Evolutionary conservation across 1,284 basidiomycete species (phyloP).

Genomic region (Coniophora puteana): DNA sequence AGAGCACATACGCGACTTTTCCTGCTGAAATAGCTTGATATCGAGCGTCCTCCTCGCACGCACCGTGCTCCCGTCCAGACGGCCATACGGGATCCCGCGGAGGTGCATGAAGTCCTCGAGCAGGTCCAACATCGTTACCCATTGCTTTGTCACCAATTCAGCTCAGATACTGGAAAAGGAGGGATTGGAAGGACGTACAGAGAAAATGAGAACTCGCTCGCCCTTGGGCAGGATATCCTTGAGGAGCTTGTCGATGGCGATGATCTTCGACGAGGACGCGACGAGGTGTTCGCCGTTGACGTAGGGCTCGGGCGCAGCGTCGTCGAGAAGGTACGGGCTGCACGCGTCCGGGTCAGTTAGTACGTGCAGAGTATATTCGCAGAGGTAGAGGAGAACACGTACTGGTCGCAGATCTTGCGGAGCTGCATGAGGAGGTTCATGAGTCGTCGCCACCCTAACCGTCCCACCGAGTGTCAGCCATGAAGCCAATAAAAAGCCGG

Average conservation of each 20-base stretch:
- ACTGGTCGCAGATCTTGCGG: constrained; percentile 56
- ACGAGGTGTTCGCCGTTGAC: constrained; percentile 53
- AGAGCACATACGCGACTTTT: constrained; percentile 40
- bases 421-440: constrained; percentile 61
- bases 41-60: constrained; percentile 52
- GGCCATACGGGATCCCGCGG: constrained; percentile 70
- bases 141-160: constrained; percentile 37
- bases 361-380: background rate
- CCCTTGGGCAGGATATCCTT: constrained; percentile 73
- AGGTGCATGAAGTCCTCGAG: constrained; percentile 81
- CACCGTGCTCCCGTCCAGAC: constrained; percentile 66
- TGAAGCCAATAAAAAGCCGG: background rate
- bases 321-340: constrained; percentile 50
- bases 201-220: constrained; percentile 83
- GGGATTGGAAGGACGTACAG: constrained; percentile 42
- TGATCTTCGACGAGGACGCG: constrained; percentile 64
- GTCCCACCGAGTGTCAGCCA: constrained; percentile 5
- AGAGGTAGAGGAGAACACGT: constrained; percentile 14
- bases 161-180: background rate
- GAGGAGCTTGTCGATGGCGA: constrained; percentile 78
- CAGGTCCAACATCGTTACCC: constrained; percentile 74
- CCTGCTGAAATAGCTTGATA: constrained; percentile 60
- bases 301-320: constrained; percentile 49
- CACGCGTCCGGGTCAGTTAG: background rate
- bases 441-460: constrained; percentile 46